Base-by-base conservation (phyloP, 108 stramenopile genomes). In the Craspedostauros australis region DNA sequence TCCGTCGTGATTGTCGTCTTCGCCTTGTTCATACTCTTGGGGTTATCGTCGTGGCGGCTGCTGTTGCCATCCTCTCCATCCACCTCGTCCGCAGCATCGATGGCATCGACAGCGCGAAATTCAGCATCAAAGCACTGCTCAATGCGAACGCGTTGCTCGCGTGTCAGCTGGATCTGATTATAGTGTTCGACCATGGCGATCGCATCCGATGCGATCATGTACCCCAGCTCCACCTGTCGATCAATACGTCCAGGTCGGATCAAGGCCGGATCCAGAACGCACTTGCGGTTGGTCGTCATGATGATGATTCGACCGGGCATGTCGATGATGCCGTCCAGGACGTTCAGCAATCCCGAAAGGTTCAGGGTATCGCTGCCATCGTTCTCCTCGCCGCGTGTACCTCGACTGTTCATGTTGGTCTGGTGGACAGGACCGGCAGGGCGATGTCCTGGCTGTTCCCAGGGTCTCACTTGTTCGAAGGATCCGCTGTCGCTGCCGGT, bases 221-320 rank as follows among this genome's bases (percentile, higher is more conserved):
- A 80, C 37, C 77, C 75, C 43, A 91, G 61, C 49, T 66, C n/a
- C 5, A 91, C 38, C 15, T 65, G 55, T 54, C 56, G 55, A 50
- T 85, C 81, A 15, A 89, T 75, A 24, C 90, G 72, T 18, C 90
- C 90, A 6, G 90, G 90, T 2, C 90, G 76, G 30, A 91, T 81
- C 24, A 91, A 63, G 1, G 90, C 90, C 14, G 83, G 68, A 45
- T 91, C 90, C 60, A 91, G 69, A 32, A 62, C 47, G 41, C 88
- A 86, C 1, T 77, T 76, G 56, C 81, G 80, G 64, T 91, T 91
- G 24, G 79, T 81, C 8, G 90, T 91, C 75, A 91, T 73, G 49
- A 91, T 64, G 12, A 91, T 68, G 40, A 91, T 86, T 12, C 90
- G 62, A 18, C 77, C 84, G 37, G 86, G 86, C 9, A 74, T 68